Base-by-base conservation (phyloP, 2,329 filamentous ascomycete genomes). In the Neoarthrinium moseri region DNA sequence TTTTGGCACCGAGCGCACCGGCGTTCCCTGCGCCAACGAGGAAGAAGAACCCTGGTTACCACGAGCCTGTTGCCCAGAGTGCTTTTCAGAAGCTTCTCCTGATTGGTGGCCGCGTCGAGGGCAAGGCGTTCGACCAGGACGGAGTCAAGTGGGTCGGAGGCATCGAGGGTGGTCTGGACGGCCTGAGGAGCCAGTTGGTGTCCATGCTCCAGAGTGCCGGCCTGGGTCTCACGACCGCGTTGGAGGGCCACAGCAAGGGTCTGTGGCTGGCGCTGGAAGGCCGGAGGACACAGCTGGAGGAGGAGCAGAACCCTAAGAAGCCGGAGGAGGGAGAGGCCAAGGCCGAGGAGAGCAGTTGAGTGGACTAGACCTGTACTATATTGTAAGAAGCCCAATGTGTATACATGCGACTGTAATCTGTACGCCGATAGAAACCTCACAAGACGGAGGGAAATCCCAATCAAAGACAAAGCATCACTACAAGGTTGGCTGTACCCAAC, bases 241-340 rank as follows among this genome's bases (percentile, higher is more conserved):
- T 99, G 57, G 90, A 96, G 65, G 84, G 87, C 45, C 83, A 88
- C 39, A 78, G 85, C 49, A 89, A 86, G 75, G 91, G 81, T 62
- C 64, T 99, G 56, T 97, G 92, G 77, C 77, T 96, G 51, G 89
- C 92, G 11, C 73, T 99, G 59, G 92, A 97, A 74, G 83, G 88
- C 39, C 77, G 92, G 64, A 83, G 84, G 68, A 81, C 75, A 39
- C 86, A 92, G 70, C 67, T 99, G 65, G 90, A 96, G 61, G 87
- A 91, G 56, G 85, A 89, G 56, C 59, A 60, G 35, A 67, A 67
- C 45, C 62, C 61, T 3, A 58, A 57, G 20, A 60, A 62, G 50
- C 55, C 60, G 36, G 59, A 59, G 26, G 56, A 56, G 45, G 56
- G 54, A 37, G 57, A 51, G 34, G 55, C 48, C 15, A 54, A 56